These are phyloP conservation scores for Aspergillus brasiliensis DNA, from an alignment of 2,329 filamentous ascomycete species.

Conservation along the genomic window DNA sequence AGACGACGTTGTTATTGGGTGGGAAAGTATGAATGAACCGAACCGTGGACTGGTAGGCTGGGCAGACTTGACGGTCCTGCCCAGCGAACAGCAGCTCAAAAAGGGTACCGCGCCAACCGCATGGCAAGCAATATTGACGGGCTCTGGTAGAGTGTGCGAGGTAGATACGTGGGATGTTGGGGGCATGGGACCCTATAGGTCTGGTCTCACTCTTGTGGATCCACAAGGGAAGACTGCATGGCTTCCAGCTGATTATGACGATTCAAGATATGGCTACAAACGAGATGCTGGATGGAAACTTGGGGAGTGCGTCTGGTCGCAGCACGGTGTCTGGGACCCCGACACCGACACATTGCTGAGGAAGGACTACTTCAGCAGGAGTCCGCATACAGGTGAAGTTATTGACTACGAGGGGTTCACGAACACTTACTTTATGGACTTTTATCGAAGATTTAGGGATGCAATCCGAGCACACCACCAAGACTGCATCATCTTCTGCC, in stretches of 20 bases:
- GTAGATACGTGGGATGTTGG: constrained; percentile 93
- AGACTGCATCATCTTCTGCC: constrained; percentile 84
- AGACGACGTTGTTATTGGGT: constrained; percentile 84
- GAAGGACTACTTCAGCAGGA: constrained; percentile 85
- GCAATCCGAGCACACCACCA: constrained; percentile 73
- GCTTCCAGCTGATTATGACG: constrained; percentile 80
- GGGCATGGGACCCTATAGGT: constrained; percentile 86
- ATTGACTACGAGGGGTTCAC: constrained; percentile 85
- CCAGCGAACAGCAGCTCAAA: constrained; percentile 83
- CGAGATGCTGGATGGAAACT: constrained; percentile 86
- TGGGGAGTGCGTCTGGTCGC: constrained; percentile 95
- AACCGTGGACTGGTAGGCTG: constrained; percentile 85
- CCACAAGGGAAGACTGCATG: constrained; percentile 83
- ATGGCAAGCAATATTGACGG: constrained; percentile 89
- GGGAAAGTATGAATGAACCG: constrained; percentile 96
- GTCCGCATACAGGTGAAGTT: constrained; percentile 70
- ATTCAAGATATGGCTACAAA: constrained; percentile 86
- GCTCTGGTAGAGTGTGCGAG: constrained; percentile 85
- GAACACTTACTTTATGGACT: constrained; percentile 86
- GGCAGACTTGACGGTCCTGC: constrained; percentile 77
- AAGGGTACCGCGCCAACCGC: constrained; percentile 92
- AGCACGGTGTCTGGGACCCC: constrained; percentile 94
- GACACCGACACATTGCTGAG: constrained; percentile 72
- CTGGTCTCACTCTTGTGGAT: constrained; percentile 78
- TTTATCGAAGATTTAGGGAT: constrained; percentile 75